Evolutionary conservation across 179 eudicot species (phyloP).

Genomic region (Heliamphora pulchella): DNA sequence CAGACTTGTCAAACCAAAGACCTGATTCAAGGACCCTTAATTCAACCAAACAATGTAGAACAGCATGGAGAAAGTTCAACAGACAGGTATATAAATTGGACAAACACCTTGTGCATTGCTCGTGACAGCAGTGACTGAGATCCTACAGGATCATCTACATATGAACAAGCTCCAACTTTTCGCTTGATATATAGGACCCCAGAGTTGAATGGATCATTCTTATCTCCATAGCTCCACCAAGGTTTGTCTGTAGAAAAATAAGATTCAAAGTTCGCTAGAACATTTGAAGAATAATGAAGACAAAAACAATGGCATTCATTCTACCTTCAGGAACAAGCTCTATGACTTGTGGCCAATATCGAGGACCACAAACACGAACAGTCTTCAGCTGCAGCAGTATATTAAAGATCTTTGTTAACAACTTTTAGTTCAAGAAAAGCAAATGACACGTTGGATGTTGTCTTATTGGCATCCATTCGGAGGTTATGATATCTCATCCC

Average conservation of each 20-base stretch:
- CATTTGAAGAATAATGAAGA: neutral
- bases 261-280: neutral
- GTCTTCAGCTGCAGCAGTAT: slow-evolving; percentile 60
- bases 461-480: neutral
- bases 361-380: slow-evolving; percentile 94
- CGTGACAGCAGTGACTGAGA: slow-evolving; percentile 86
- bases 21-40: slow-evolving; percentile 33
- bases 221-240: slow-evolving; percentile 84
- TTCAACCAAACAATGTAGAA: slow-evolving; percentile 4
- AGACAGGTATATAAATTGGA: slow-evolving; percentile 10
- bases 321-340: slow-evolving; percentile 91
- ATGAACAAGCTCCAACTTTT: slow-evolving; percentile 96
- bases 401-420: slow-evolving; percentile 11
- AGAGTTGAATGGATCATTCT: slow-evolving; percentile 76
- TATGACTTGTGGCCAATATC: slow-evolving; percentile 92
- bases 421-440: neutral
- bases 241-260: slow-evolving; percentile 59
- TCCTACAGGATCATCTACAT: slow-evolving; percentile 95
- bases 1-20: slow-evolving; percentile 61
- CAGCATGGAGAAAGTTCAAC: neutral
- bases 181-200: slow-evolving; percentile 83
- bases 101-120: slow-evolving; percentile 89
- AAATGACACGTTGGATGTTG: neutral
- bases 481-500: too few species aligned
- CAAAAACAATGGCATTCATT: slow-evolving; percentile 2